Conservation (phyloP, 441 rosid genomes). For the Brassica balearica region DNA sequence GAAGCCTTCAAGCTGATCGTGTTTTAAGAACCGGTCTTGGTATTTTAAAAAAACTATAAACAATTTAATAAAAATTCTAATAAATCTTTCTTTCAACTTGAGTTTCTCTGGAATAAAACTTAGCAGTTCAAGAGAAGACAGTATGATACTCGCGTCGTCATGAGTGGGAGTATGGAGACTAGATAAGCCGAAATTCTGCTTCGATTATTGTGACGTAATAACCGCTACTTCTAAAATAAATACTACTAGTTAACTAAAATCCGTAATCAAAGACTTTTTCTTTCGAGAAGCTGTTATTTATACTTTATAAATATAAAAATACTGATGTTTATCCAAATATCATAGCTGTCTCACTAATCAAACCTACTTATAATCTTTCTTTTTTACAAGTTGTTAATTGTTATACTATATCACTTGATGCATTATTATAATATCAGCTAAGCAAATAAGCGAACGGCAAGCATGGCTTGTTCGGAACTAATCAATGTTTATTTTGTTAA, state of each 20-base stretch:
- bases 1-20: not conserved
- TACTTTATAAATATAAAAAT: too few relatives aligned
- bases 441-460: conserved; percentile 7
- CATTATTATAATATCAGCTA: not conserved
- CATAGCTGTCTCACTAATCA: too few relatives aligned
- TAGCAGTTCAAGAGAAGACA: too few relatives aligned
- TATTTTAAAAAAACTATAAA: not conserved
- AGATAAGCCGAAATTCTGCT: not conserved
- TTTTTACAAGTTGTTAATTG: too few relatives aligned
- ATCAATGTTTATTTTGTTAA: too few relatives aligned
- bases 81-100: too few relatives aligned
- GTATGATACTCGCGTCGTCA: too few relatives aligned
- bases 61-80: not conserved
- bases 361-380: too few relatives aligned
- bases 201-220: conserved; percentile 30
- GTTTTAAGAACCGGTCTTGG: not conserved
- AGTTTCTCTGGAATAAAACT: too few relatives aligned
- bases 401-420: too few relatives aligned
- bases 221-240: conserved; percentile 13
- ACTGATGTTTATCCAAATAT: too few relatives aligned
- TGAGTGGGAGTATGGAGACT: not conserved
- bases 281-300: too few relatives aligned
- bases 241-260: conserved; percentile 6
- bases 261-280: not conserved
- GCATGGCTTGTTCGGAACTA: conserved; percentile 15